Percentiles rank a stretch among this genome's conserved stretches.
phyloP scores from a whole-genome alignment of 2,329 filamentous ascomycete species.

The Arthrobotrys pseudoclavata region DNA sequence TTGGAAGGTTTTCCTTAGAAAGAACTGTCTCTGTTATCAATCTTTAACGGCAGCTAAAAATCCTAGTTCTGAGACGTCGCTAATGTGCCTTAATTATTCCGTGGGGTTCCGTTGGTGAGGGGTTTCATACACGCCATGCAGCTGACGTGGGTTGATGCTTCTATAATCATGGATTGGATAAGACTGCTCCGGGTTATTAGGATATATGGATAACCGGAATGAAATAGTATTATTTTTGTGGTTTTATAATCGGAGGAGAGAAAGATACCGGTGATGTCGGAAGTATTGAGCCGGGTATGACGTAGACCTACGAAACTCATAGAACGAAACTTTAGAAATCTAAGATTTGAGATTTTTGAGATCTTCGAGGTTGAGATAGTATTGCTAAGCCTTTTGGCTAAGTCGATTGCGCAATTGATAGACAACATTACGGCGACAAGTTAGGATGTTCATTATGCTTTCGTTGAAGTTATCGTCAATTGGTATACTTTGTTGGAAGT shows the following conservation, averaged over 20 bases:
- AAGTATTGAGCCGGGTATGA: slow-evolving; percentile 1
- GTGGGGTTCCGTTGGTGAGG: slow-evolving; percentile 9
- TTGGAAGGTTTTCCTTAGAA: slow-evolving; percentile 12
- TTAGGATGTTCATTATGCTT: background rate
- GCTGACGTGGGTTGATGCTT: slow-evolving; percentile 23
- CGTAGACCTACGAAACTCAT: background rate
- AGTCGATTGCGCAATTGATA: slow-evolving; percentile 16
- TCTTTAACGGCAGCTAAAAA: slow-evolving; percentile 16
- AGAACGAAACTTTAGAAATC: background rate
- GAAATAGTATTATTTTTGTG: background rate
- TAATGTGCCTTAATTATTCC: slow-evolving; percentile 17
- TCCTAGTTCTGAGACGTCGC: slow-evolving; percentile 19
- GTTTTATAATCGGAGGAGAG: slow-evolving; percentile 2
- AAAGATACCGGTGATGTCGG: background rate
- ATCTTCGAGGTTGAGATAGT: background rate
- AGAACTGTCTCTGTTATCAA: slow-evolving; percentile 1
- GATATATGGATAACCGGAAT: slow-evolving; percentile 17
- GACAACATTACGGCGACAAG: background rate
- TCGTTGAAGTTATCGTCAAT: slow-evolving; percentile 4
- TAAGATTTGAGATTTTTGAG: slow-evolving; percentile 9
- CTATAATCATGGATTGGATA: slow-evolving; percentile 23
- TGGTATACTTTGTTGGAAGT: slow-evolving; percentile 23
- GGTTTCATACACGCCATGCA: slow-evolving; percentile 29
- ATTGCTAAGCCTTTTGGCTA: slow-evolving; percentile 6
- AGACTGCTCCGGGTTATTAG: background rate